Percentiles rank a stretch among this genome's conserved stretches.
Conservation (phyloP, 164 flowering plant genomes). For the Vitis cinerea region DNA sequence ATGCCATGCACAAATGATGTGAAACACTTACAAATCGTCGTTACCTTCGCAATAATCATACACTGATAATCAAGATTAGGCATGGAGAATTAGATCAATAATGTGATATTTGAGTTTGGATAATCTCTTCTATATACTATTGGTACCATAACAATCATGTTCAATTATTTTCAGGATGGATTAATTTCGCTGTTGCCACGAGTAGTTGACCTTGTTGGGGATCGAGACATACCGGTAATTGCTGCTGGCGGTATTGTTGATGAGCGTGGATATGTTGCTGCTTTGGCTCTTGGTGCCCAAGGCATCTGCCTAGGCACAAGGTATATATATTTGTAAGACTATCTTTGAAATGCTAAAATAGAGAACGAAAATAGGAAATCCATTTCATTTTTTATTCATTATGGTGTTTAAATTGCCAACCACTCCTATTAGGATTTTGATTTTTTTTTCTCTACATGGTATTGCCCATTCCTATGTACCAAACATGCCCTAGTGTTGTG, state of each 20-base stretch:
- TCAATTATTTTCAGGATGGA: slow-evolving; percentile 51
- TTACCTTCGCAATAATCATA: too few relatives aligned
- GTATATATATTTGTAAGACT: slow-evolving; percentile 11
- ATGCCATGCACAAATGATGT: too few relatives aligned
- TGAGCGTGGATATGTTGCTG: slow-evolving; percentile 91
- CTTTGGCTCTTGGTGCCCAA: slow-evolving; percentile 88
- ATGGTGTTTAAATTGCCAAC: too few relatives aligned
- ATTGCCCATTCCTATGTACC: too few relatives aligned
- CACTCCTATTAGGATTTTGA: too few relatives aligned
- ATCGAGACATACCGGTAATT: slow-evolving; percentile 59
- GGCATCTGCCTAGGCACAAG: slow-evolving; percentile 80
- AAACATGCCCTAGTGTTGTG: too few relatives aligned
- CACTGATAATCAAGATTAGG: too few relatives aligned
- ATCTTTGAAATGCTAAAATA: slow-evolving; percentile 10
- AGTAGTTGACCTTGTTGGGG: slow-evolving; percentile 71
- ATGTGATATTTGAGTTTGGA: not conserved
- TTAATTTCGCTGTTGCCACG: slow-evolving; percentile 67
- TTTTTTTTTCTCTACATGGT: too few relatives aligned
- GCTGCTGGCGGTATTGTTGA: slow-evolving; percentile 93
- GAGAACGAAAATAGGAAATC: not conserved
- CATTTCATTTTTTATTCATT: not conserved
- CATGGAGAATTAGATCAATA: too few relatives aligned
- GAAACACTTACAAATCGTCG: too few relatives aligned
- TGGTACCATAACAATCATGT: not conserved
- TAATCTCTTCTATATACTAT: not conserved